Conservation (phyloP, 441 rosid species). For the Pelargonium cotyledonis region DNA sequence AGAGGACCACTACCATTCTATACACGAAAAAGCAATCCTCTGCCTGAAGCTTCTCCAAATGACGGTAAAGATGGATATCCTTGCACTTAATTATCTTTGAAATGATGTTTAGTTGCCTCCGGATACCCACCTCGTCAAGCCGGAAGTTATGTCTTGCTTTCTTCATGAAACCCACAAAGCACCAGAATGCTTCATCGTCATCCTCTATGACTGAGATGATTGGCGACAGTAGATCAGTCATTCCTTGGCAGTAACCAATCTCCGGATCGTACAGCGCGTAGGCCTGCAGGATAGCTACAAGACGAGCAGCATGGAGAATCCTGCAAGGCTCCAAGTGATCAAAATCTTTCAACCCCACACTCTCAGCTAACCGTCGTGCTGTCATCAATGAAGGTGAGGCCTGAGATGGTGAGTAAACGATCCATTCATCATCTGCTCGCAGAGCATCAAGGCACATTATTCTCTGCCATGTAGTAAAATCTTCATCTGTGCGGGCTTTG, state of each 20-base stretch:
- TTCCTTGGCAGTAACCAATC: slow-evolving; percentile 94
- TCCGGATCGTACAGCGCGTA: slow-evolving; percentile 80
- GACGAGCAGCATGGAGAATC: slow-evolving; percentile 82
- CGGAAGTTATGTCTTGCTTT: slow-evolving; percentile 94
- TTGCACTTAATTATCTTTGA: slow-evolving; percentile 79
- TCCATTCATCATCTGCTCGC: slow-evolving; percentile 84
- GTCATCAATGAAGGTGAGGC: slow-evolving; percentile 50
- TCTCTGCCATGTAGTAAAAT: slow-evolving; percentile 79
- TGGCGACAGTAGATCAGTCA: slow-evolving; percentile 89
- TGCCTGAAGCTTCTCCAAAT: slow-evolving; percentile 82
- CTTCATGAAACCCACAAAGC: slow-evolving; percentile 88
- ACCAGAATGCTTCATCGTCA: slow-evolving; percentile 95
- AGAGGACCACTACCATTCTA: slow-evolving; percentile 88
- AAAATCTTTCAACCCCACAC: slow-evolving; percentile 75
- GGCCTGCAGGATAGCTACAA: slow-evolving; percentile 87
- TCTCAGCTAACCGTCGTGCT: slow-evolving; percentile 59
- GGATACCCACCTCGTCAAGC: slow-evolving; percentile 88
- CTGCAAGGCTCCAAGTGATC: slow-evolving; percentile 72
- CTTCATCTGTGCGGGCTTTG: slow-evolving; percentile 36
- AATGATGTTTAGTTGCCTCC: slow-evolving; percentile 72
- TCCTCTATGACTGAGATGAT: slow-evolving; percentile 64
- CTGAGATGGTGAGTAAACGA: slow-evolving; percentile 45
- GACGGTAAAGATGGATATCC: slow-evolving; percentile 79
- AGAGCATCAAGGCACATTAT: slow-evolving; percentile 87
- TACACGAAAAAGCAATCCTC: slow-evolving; percentile 96